Conservation (phyloP, 2,329 filamentous ascomycete species). For the Rutstroemia sp. region DNA sequence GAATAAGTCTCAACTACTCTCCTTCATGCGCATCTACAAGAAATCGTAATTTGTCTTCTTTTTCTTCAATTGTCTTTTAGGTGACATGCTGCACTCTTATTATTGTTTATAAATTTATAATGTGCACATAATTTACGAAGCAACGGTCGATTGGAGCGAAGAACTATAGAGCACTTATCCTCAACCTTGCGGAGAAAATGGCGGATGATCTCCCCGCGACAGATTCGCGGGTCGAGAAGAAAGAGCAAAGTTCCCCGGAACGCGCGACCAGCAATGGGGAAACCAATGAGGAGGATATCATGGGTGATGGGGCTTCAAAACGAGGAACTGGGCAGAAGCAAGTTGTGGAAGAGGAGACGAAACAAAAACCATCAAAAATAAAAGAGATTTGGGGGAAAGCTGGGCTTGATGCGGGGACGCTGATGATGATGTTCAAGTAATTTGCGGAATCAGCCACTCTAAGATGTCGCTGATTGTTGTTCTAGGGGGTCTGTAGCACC, state of each 20-base stretch:
- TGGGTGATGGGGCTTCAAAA: background rate
- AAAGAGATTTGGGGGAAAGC: slow-evolving; percentile 32
- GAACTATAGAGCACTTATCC: background rate
- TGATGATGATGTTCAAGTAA: slow-evolving; percentile 48
- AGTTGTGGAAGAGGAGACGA: background rate
- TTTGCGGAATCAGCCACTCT: background rate
- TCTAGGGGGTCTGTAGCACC: slow-evolving; percentile 49
- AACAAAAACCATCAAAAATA: slow-evolving; percentile 20
- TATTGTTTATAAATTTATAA: background rate
- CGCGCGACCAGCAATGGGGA: background rate
- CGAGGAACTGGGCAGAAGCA: background rate
- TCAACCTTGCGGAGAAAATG: slow-evolving; percentile 1
- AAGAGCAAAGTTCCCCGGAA: background rate
- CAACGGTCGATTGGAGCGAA: background rate
- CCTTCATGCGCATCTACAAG: background rate
- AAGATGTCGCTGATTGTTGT: background rate
- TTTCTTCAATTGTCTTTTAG: background rate
- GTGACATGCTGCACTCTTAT: background rate
- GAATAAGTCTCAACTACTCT: background rate
- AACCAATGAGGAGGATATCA: slow-evolving; percentile 3
- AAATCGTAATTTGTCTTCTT: background rate
- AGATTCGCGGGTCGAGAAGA: background rate
- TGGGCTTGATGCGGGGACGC: slow-evolving; percentile 34
- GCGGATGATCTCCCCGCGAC: background rate
- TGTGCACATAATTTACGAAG: background rate